phyloP scores from a whole-genome alignment of 192 early-diverging fungal genomes.

The Entomortierella beljakovae region DNA sequence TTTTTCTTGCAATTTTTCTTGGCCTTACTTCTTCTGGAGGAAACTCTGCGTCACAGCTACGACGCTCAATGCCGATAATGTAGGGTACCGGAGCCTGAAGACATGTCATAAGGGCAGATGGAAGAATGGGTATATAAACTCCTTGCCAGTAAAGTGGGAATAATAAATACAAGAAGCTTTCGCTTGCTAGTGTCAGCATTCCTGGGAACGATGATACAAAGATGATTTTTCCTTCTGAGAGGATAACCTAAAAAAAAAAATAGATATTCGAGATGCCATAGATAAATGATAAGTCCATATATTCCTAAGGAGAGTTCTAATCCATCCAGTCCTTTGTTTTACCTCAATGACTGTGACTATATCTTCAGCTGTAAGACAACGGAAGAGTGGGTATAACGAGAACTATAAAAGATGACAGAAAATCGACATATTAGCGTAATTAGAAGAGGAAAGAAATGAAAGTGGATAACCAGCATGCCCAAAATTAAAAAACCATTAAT shows the following conservation, averaged over 20 bases:
- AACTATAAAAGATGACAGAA: too few relatives aligned
- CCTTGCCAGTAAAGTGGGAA: conserved; percentile 85
- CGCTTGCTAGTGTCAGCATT: conserved; percentile 77
- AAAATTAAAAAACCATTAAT: too few relatives aligned
- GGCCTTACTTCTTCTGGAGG: conserved; percentile 72
- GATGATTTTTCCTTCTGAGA: conserved; percentile 78
- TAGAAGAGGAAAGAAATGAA: too few relatives aligned
- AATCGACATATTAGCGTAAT: too few relatives aligned
- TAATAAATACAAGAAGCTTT: conserved; percentile 70
- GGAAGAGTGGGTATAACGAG: conserved; percentile 80
- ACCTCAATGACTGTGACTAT: conserved; percentile 81
- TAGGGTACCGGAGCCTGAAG: conserved; percentile 84
- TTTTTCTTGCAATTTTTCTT: neutral
- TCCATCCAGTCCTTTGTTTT: neutral
- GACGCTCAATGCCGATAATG: conserved; percentile 76
- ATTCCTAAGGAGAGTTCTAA: neutral
- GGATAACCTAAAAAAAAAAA: conserved; percentile 60
- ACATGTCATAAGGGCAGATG: conserved; percentile 67
- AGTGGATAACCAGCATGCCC: too few relatives aligned
- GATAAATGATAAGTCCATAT: neutral
- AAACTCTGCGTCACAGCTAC: conserved; percentile 63
- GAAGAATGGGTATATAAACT: conserved; percentile 81
- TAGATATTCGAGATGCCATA: too few relatives aligned
- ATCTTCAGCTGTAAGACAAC: conserved; percentile 69
- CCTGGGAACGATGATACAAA: conserved; percentile 74